Evolutionary conservation across 371 early-diverging fungal species (phyloP), one percentile per base, ranked within the genome.

Genomic region (Zychaea mexicana): DNA sequence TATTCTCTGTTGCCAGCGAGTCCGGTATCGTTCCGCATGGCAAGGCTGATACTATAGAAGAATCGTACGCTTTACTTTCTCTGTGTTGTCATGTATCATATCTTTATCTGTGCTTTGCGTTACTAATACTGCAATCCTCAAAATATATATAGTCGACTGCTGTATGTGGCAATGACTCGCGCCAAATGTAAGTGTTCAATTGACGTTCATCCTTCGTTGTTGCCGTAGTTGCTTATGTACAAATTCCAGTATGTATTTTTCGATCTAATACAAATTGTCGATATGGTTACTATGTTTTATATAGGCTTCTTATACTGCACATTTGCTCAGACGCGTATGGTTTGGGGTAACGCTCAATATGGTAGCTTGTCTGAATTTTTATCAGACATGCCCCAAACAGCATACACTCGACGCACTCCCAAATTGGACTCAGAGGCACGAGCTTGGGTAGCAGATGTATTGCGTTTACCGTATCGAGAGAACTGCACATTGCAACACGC

Each of bases 41-140:
- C 47, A 70, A 57, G 2, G 67, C 64, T 62, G 74, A 68, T 28
- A 31, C 57, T 0, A 54, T 46, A 9, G 85, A 82, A 39, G 85
- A 84, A 54, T 58, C 58, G 72, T 69, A 57, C n/a, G n/a, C n/a
- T n/a, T n/a, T n/a, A n/a, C n/a, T n/a, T n/a, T n/a, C n/a, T n/a
- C n/a, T n/a, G n/a, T 69, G 65, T 8, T 17, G 26, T 12, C 47
- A 52, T 92, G 92, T 68, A 85, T 84, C 65, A 93, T 93, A 74
- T 85, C 92, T 57, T 74, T 93, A 49, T 15, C 2, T 39, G 19
- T 10, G 22, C n/a, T 13, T 3, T 15, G 3, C 10, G 21, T 49
- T 15, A 59, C n/a, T n/a, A n/a, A n/a, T n/a, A n/a, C n/a, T n/a
- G n/a, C n/a, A n/a, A n/a, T n/a, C n/a, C n/a, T n/a, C n/a, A n/a